Evolutionary conservation across 352 stramenopile genomes (phyloP), one percentile per base, ranked within the genome.

Genomic region (Pythium angustatum): DNA sequence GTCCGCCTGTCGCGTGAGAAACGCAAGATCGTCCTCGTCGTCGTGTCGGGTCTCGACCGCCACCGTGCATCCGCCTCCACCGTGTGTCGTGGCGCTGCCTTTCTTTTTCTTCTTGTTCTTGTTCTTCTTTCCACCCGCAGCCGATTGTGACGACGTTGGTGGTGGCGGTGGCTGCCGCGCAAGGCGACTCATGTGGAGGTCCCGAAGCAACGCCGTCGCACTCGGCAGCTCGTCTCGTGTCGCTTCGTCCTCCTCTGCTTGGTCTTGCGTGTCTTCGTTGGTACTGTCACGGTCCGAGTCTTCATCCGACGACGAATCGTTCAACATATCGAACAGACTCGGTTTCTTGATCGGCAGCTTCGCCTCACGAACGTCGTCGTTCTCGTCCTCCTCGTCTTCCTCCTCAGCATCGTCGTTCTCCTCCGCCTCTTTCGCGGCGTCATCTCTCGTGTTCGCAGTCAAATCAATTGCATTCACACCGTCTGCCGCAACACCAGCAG

Each of bases 11-110:
- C 73, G 76, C 40, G 78, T 82, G 31, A 96, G 76, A 65, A 88
- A 93, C 41, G 69, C 82, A n/a, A 92, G 58, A 48, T 94, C 84
- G 36, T 90, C 77, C 55, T 93, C 81, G 28, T 69, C 72, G 1
- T 87, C 80, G 49, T 76, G 24, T 6, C 68, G 47, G 12, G 70
- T 53, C 10, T 75, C 69, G 9, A 85, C 65, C 5, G 68, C 57
- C 2, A 67, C 73, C n/a, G 66, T 73, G 14, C 28, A 58, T 5
- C 48, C 69, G 48, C 48, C 24, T 27, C 27, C 71, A 19, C 44
- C 41, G 30, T 60, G n/a, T n/a, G n/a, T n/a, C n/a, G n/a, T 26
- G 5, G 24, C 44, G 12, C 58, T 44, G 34, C 26, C 21, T 14
- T 51, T 59, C 8, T 52, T 56, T 21, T 66, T 58, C 74, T 44